phyloP scores from a whole-genome alignment of 805 yeast genomes.

The Schwanniomyces vanrijiae region DNA sequence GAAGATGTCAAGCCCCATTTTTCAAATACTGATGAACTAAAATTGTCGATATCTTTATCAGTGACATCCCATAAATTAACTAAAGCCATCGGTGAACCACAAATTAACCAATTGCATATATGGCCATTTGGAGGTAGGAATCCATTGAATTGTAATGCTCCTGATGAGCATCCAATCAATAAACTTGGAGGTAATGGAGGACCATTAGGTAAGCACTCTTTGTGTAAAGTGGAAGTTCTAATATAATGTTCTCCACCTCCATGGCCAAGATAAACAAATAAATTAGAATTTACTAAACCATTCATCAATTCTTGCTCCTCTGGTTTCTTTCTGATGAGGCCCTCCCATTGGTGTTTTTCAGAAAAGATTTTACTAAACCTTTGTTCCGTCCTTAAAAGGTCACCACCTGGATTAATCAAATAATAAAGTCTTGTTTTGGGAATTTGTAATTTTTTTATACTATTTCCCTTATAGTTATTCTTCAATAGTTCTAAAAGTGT shows the following conservation, averaged over 20 bases:
- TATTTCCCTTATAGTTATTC: not conserved
- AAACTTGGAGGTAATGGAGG: conserved; percentile 57
- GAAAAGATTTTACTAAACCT: conserved; percentile 30
- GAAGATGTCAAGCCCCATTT: conserved; percentile 59
- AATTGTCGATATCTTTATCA: conserved; percentile 88
- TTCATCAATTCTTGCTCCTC: conserved; percentile 49
- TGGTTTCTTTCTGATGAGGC: conserved; percentile 58
- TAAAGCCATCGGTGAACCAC: conserved; percentile 79
- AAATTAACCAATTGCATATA: conserved; percentile 68
- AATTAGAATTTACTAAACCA: conserved; percentile 37
- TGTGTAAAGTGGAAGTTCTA: conserved; percentile 49
- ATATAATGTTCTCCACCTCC: conserved; percentile 94
- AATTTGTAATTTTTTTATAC: not conserved
- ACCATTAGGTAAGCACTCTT: conserved; percentile 19
- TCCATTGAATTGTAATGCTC: conserved; percentile 58
- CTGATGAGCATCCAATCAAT: conserved; percentile 90
- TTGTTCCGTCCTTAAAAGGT: conserved; percentile 65
- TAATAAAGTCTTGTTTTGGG: conserved; percentile 35
- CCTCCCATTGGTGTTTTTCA: conserved; percentile 24
- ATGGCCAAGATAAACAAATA: conserved; percentile 86
- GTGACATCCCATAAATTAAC: conserved; percentile 97
- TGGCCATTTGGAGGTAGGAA: conserved; percentile 74
- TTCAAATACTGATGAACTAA: conserved; percentile 59
- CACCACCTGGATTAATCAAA: conserved; percentile 81
- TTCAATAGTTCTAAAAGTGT: conserved; percentile 41